phyloP scores from a whole-genome alignment of 1,284 basidiomycete species.

The Nidula niveotomentosa region DNA sequence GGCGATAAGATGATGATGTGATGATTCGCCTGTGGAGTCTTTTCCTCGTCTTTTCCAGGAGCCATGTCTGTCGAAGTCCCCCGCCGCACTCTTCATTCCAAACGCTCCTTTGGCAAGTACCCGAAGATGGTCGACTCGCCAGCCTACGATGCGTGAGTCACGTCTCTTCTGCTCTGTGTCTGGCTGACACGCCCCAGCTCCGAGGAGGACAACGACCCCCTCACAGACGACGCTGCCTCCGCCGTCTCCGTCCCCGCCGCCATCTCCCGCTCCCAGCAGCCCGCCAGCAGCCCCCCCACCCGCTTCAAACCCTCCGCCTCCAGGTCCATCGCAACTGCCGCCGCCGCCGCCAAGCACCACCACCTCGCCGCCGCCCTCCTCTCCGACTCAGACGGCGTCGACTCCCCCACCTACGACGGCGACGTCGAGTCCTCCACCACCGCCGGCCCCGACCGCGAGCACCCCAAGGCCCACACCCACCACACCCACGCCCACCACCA shows the following conservation, averaged over 20 bases:
- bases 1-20: no score
- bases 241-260: conserved; percentile 42
- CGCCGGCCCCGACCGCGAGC: conserved; percentile 38
- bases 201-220: conserved; percentile 81
- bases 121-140: conserved; percentile 63
- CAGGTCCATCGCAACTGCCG: conserved; percentile 19
- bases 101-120: conserved; percentile 67
- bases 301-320: conserved; percentile 19
- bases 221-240: conserved; percentile 71
- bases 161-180: conserved; percentile 1
- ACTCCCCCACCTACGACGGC: conserved; percentile 87
- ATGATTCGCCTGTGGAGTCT: not conserved
- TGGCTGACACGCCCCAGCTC: conserved; percentile 38
- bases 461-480: conserved; percentile 22
- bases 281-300: conserved; percentile 15
- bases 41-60: not conserved
- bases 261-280: conserved; percentile 24
- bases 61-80: conserved; percentile 22
- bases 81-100: conserved; percentile 50
- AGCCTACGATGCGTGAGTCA: conserved; percentile 70
- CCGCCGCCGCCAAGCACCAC: conserved; percentile 30
- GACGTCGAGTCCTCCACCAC: conserved; percentile 83
- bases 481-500: conserved; percentile 36
- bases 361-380: conserved; percentile 56
- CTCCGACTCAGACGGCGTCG: conserved; percentile 73